These are phyloP conservation scores for Asterochloris sp. DNA, from an alignment of 139 green algal genomes.

Conservation along the genomic window DNA sequence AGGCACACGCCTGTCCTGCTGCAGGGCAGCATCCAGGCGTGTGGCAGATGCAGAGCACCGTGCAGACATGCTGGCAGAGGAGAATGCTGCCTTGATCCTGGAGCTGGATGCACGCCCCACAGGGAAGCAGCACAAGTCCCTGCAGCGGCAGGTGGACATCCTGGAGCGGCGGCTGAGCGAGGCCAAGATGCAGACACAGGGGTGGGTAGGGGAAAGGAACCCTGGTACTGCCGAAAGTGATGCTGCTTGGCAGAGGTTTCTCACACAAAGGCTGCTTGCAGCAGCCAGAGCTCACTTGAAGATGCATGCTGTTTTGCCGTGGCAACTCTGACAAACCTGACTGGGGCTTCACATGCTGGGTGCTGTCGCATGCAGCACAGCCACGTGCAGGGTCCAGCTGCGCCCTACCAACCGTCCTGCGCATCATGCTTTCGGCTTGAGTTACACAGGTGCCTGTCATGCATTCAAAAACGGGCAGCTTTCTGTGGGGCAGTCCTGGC, in stretches of 20 bases:
- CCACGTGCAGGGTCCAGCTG: too few relatives aligned
- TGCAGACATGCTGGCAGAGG: constrained; percentile 33
- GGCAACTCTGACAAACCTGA: too few relatives aligned
- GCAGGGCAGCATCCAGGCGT: constrained; percentile 30
- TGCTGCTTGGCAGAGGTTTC: neutral
- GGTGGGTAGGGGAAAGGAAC: neutral
- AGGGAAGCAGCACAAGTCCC: constrained; percentile 26
- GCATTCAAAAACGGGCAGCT: too few relatives aligned
- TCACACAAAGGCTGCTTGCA: too few relatives aligned
- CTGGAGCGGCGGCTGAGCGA: constrained; percentile 46
- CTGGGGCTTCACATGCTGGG: too few relatives aligned
- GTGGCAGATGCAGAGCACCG: constrained; percentile 45
- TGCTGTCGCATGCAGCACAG: too few relatives aligned
- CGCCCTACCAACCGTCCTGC: too few relatives aligned
- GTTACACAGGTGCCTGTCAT: too few relatives aligned
- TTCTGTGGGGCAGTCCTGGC: too few relatives aligned
- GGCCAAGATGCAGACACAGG: neutral
- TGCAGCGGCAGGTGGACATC: constrained; percentile 61
- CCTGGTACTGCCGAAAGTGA: constrained; percentile 5
- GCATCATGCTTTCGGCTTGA: too few relatives aligned
- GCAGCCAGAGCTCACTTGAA: too few relatives aligned
- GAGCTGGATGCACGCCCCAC: constrained; percentile 35
- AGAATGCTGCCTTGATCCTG: constrained; percentile 44
- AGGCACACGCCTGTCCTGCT: neutral
- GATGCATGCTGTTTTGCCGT: too few relatives aligned